Evolutionary conservation across 2,329 filamentous ascomycete genomes (phyloP).

Genomic region (Aspergillus quadricinctus): DNA sequence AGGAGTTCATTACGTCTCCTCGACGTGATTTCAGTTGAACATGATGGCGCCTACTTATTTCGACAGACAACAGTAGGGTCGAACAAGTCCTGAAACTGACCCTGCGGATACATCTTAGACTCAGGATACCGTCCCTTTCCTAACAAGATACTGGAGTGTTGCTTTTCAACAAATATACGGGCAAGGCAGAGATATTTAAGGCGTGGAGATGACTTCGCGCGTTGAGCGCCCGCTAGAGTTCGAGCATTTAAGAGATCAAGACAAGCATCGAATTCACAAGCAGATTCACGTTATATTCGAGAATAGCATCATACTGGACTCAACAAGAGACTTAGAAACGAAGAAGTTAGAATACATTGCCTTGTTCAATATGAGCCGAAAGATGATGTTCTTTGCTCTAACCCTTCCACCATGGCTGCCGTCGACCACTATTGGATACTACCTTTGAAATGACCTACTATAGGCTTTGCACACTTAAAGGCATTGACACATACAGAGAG

Average conservation of each 20-base stretch:
- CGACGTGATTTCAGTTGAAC: not conserved
- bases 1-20: not conserved
- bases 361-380: slow-evolving; percentile 2
- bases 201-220: not conserved
- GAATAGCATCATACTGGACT: not conserved
- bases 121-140: no score
- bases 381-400: not conserved
- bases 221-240: no score
- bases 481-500: no score
- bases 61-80: not conserved
- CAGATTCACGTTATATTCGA: not conserved
- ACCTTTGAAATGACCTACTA: no score
- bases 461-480: no score
- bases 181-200: no score
- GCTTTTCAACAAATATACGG: not conserved
- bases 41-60: not conserved
- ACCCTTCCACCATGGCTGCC: no score
- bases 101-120: not conserved
- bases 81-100: not conserved
- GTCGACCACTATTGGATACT: no score
- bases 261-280: not conserved
- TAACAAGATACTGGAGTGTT: not conserved
- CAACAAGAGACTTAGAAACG: no score
- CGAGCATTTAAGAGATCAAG: no score
- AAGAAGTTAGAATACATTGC: no score